Percentiles rank a stretch among this genome's conserved stretches.
These are phyloP conservation scores for Apophysomyces ossiformis DNA, from an alignment of 371 early-diverging fungal species.

Conservation along the genomic window DNA sequence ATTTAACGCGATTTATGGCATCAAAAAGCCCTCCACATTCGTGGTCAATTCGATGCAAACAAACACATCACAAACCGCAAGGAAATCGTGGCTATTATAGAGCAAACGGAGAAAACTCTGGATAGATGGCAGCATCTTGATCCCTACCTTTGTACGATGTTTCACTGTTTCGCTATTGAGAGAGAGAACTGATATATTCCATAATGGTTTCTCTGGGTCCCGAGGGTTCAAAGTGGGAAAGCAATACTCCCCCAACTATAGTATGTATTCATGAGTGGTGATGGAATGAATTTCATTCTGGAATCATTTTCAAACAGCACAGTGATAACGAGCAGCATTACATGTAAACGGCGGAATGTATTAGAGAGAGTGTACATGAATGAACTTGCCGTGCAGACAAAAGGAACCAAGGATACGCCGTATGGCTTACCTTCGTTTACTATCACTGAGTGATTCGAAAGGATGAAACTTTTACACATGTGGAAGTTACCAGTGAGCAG, in stretches of 20 bases:
- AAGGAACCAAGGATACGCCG: no score
- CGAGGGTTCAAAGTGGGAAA: conserved; percentile 87
- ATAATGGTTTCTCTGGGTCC: conserved; percentile 72
- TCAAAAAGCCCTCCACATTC: conserved; percentile 76
- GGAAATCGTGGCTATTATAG: conserved; percentile 63
- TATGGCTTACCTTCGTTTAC: no score
- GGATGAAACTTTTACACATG: no score
- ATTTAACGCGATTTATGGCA: conserved; percentile 77
- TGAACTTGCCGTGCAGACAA: neutral
- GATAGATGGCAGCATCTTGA: conserved; percentile 73
- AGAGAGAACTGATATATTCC: neutral
- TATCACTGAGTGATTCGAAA: no score
- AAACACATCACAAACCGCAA: conserved; percentile 68
- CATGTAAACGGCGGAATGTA: neutral
- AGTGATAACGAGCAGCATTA: neutral
- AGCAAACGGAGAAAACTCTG: conserved; percentile 70
- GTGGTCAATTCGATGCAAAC: conserved; percentile 77
- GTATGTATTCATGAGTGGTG: conserved; percentile 4
- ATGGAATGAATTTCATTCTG: no score
- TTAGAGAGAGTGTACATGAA: neutral
- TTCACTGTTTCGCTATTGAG: neutral
- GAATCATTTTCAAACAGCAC: neutral
- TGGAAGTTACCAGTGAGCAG: no score
- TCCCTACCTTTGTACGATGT: conserved; percentile 69
- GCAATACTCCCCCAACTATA: conserved; percentile 72